Evolutionary conservation across 2,329 filamentous ascomycete genomes (phyloP).

Genomic region (Paecilomyces sp.): DNA sequence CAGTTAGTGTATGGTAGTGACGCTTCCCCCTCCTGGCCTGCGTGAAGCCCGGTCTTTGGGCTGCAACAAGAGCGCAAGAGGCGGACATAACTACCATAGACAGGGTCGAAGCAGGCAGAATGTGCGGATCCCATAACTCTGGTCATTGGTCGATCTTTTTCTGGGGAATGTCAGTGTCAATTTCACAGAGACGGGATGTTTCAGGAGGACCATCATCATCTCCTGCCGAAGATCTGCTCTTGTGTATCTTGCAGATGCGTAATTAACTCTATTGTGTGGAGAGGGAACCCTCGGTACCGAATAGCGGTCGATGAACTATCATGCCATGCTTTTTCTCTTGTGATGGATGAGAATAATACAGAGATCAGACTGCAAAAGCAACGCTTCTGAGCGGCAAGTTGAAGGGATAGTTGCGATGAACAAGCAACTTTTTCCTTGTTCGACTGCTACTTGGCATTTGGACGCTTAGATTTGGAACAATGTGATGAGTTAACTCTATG

Average conservation of each 20-base stretch:
- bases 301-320: not conserved
- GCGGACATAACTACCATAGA: not conserved
- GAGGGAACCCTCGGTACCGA: not conserved
- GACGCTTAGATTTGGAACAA: not conserved
- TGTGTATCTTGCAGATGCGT: not conserved
- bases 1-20: not conserved
- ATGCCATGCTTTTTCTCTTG: not conserved
- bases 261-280: not conserved
- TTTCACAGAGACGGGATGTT: not conserved
- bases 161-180: not conserved
- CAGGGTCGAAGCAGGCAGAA: not conserved
- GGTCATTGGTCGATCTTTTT: conserved; percentile 2
- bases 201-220: not conserved
- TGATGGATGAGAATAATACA: not conserved
- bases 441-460: not conserved
- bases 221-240: not conserved
- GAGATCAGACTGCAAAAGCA: not conserved
- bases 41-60: not conserved
- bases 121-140: conserved; percentile 1
- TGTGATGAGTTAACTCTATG: not conserved
- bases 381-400: no score
- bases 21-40: not conserved
- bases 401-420: no score
- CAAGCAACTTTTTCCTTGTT: no score
- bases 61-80: not conserved